Evolutionary conservation across 164 flowering plant genomes (phyloP), one percentile per base, ranked within the genome.

Genomic region (Vitis rotundifolia): DNA sequence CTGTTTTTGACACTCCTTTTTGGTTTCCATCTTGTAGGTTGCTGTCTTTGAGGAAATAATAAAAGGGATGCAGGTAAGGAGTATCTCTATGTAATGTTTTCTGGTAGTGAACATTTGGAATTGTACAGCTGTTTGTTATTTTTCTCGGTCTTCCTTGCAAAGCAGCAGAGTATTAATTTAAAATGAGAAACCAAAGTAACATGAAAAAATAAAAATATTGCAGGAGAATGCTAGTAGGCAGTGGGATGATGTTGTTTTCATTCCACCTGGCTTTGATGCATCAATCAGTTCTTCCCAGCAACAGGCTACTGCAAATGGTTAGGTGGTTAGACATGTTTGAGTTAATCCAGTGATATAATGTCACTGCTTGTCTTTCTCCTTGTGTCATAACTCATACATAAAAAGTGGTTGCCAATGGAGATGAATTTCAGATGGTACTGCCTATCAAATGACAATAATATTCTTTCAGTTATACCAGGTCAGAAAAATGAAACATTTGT

Each of bases 261-360:
- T 94, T 28, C 99, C 97, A 64, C 98, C 97, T 29, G 97, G 99
- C 59, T 90, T 89, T 66, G 95, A 94, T 76, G 84, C 88, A 72
- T 82, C 92, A 28, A 73, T 87, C 58, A 79, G 68, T 71, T 77
- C 84, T 8, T 68, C 77, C 16, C 78, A 62, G 75, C 65, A 59
- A 37, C 58, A 31, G 29, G 53, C 15, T 49, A 28, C 16, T 44
- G 13, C 14, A 11, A 13, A 60, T n/a, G n/a, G n/a, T 5, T 49
- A 16, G 59, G n/a, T 19, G 67, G 22, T 5, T 8, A 16, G 44
- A 37, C 6, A 31, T 31, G 44, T 31, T 31, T 5, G 44, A 4
- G 44, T 6, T 31, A 31, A 31, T 37, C 5, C 3, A 5, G 0
- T 37, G 44, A 37, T 37, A 37, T 37, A 37, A 37, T 37, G 44